These are phyloP conservation scores for Thielaviopsis ethacetica DNA, from an alignment of 2,329 filamentous ascomycete genomes.

Conservation along the genomic window DNA sequence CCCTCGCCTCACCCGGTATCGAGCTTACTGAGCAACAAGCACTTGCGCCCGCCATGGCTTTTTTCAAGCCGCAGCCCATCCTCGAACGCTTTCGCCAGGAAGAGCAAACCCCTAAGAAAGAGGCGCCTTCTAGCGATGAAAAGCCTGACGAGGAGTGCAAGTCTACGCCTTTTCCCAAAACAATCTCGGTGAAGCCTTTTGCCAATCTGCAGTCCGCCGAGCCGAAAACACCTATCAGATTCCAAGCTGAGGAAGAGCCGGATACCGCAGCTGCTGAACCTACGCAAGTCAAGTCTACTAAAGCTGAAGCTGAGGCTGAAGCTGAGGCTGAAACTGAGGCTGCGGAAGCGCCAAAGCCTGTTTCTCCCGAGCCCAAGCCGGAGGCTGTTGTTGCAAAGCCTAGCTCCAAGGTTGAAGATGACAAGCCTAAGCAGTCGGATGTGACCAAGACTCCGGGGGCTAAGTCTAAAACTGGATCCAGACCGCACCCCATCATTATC, in stretches of 20 bases:
- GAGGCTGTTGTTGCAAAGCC: background rate
- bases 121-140: background rate
- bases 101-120: background rate
- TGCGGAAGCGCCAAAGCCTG: background rate
- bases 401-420: background rate
- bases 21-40: background rate
- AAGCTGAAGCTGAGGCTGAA: background rate
- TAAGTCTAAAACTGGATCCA: background rate
- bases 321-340: too few species aligned
- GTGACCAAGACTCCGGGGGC: background rate
- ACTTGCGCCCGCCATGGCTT: background rate
- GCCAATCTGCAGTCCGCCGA: background rate
- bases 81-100: background rate
- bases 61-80: background rate
- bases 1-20: background rate
- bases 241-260: background rate
- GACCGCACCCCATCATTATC: background rate
- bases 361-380: background rate
- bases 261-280: background rate
- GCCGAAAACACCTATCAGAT: background rate
- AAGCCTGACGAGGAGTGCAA: background rate
- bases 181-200: background rate
- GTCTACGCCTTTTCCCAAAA: background rate
- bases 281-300: background rate
- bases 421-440: background rate